These are phyloP conservation scores for Dactylis glomerata DNA, from an alignment of 176 grass and related monocot genomes.

Conservation along the genomic window DNA sequence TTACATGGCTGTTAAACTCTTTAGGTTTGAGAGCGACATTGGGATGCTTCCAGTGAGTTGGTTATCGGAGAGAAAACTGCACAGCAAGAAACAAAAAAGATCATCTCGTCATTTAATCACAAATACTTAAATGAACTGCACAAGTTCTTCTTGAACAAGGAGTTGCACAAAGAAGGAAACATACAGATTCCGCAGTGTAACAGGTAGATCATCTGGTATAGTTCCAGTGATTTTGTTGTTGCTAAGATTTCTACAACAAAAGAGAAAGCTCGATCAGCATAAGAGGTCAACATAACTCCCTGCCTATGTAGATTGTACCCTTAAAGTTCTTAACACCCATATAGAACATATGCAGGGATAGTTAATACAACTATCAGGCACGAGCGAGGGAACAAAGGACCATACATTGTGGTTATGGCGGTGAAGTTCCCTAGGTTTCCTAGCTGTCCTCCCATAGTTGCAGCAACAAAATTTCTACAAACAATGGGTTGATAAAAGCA, in stretches of 20 bases:
- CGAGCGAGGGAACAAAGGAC: background rate
- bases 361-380: slow-evolving; percentile 3
- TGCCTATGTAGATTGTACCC: background rate
- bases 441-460: slow-evolving; percentile 72
- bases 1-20: slow-evolving; percentile 80
- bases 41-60: slow-evolving; percentile 97
- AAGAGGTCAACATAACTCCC: slow-evolving; percentile 4
- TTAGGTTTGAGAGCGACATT: slow-evolving; percentile 70
- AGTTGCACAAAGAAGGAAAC: slow-evolving; percentile 28
- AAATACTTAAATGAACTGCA: background rate
- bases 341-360: slow-evolving; percentile 15
- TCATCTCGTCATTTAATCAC: slow-evolving; percentile 5
- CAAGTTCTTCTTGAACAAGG: background rate
- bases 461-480: slow-evolving; percentile 72
- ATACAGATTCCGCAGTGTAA: slow-evolving; percentile 82
- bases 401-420: slow-evolving; percentile 71
- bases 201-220: slow-evolving; percentile 77
- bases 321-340: background rate
- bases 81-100: slow-evolving; percentile 19
- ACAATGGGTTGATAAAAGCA: slow-evolving; percentile 36
- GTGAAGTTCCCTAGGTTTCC: slow-evolving; percentile 68
- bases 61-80: slow-evolving; percentile 96
- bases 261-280: background rate
- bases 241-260: slow-evolving; percentile 74
- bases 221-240: slow-evolving; percentile 80